Conservation (phyloP, 2,329 filamentous ascomycete genomes). For the Penicillium sp. region DNA sequence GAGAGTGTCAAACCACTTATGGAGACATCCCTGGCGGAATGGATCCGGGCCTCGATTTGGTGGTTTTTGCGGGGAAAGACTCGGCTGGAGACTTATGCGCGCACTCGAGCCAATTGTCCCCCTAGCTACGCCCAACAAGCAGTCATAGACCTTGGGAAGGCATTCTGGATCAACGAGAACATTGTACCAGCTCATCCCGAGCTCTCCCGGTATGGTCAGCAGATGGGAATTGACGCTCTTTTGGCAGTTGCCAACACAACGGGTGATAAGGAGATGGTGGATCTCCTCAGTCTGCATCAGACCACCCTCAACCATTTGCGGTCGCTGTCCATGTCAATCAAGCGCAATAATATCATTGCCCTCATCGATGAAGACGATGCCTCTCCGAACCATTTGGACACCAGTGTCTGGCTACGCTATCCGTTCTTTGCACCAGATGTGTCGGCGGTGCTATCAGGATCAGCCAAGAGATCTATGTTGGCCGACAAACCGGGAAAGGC, state of each 20-base stretch:
- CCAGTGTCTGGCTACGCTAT: conserved; percentile 78
- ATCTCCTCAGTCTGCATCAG: conserved; percentile 53
- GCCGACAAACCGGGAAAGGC: conserved; percentile 48
- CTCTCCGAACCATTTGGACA: conserved; percentile 75
- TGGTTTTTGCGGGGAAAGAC: conserved; percentile 85
- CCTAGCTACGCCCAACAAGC: conserved; percentile 64
- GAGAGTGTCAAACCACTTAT: conserved; percentile 69
- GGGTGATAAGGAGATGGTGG: conserved; percentile 47
- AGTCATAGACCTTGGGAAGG: conserved; percentile 81
- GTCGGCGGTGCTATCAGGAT: conserved; percentile 67
- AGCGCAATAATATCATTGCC: conserved; percentile 75
- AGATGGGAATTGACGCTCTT: conserved; percentile 40
- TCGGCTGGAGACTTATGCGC: conserved; percentile 70
- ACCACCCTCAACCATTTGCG: conserved; percentile 65
- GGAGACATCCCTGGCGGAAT: conserved; percentile 63
- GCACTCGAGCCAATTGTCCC: conserved; percentile 54
- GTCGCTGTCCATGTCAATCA: conserved; percentile 79
- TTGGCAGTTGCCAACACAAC: conserved; percentile 44
- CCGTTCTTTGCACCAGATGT: conserved; percentile 72
- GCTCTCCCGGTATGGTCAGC: conserved; percentile 38
- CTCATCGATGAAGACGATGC: conserved; percentile 60
- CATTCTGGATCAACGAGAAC: conserved; percentile 70
- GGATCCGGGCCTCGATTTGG: conserved; percentile 75
- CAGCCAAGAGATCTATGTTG: conserved; percentile 45
- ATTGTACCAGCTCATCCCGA: conserved; percentile 43